Conservation (phyloP, 495 filamentous ascomycete genomes). For the Hypoxylon lienhwacheense region DNA sequence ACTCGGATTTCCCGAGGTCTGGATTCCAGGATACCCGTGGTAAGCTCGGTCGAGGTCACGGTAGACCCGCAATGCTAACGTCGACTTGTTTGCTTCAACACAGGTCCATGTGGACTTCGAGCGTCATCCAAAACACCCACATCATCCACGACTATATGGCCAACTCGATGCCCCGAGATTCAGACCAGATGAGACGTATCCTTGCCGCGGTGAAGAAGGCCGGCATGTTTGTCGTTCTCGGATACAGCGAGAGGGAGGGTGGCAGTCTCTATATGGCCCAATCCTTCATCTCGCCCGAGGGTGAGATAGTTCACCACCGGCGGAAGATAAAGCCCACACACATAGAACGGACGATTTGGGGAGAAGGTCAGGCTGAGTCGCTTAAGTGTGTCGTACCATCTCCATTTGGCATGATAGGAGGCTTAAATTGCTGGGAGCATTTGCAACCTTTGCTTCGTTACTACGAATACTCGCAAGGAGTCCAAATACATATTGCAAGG, state of each 20-base stretch:
- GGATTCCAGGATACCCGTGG: constrained; percentile 59
- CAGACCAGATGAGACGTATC: constrained; percentile 54
- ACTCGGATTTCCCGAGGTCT: constrained; percentile 59
- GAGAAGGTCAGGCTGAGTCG: constrained; percentile 52
- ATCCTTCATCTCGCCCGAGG: constrained; percentile 50
- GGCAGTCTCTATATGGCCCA: constrained; percentile 61
- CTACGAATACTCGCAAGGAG: constrained; percentile 53
- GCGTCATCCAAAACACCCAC: constrained; percentile 46
- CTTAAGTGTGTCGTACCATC: constrained; percentile 49
- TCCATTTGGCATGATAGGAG: constrained; percentile 51
- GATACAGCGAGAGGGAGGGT: constrained; percentile 54
- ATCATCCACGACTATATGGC: constrained; percentile 52
- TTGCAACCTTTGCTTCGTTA: constrained; percentile 62
- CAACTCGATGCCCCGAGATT: constrained; percentile 52
- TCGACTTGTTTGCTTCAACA: constrained; percentile 27
- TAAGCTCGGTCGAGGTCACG: constrained; percentile 50
- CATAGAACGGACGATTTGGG: constrained; percentile 62
- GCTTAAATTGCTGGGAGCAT: constrained; percentile 61
- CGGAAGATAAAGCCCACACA: constrained; percentile 64
- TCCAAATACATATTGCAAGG: constrained; percentile 60
- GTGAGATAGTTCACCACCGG: constrained; percentile 50
- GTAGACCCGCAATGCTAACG: constrained; percentile 22
- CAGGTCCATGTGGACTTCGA: constrained; percentile 42
- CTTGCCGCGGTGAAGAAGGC: constrained; percentile 44
- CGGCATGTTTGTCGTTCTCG: constrained; percentile 52